These are phyloP conservation scores for Canavalia ensiformis DNA, from an alignment of 306 rosid species.

Conservation along the genomic window DNA sequence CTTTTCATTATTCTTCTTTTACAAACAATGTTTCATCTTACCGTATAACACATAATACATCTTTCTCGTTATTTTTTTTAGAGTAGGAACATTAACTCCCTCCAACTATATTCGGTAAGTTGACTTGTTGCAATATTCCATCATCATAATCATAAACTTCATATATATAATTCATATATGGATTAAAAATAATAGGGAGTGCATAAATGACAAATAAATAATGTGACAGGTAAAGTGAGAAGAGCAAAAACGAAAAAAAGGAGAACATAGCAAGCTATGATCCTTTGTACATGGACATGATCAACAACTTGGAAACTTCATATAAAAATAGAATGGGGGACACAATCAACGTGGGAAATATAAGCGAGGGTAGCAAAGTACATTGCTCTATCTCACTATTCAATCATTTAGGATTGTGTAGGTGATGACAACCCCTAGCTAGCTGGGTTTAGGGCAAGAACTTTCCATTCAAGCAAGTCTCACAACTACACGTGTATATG, in stretches of 20 bases:
- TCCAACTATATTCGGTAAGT: conserved; percentile 23
- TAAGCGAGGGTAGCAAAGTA: background rate
- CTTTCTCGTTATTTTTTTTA: background rate
- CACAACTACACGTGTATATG: background rate
- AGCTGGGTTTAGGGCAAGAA: background rate
- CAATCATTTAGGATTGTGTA: conserved; percentile 20
- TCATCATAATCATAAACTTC: background rate
- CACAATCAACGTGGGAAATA: conserved; percentile 42
- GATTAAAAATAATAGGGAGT: background rate
- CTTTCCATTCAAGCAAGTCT: conserved; percentile 3
- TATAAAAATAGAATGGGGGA: conserved; percentile 35
- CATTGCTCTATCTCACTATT: conserved; percentile 15
- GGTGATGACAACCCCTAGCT: background rate
- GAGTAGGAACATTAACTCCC: background rate
- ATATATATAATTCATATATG: background rate
- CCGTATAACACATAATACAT: background rate
- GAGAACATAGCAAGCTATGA: background rate
- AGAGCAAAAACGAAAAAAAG: background rate
- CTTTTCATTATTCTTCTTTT: too few species aligned
- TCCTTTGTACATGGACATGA: conserved; percentile 43
- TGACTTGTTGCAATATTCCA: conserved; percentile 27
- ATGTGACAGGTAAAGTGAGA: conserved; percentile 7
- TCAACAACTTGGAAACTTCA: conserved; percentile 25
- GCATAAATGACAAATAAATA: background rate
- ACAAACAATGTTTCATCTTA: too few species aligned